Percentiles rank a stretch among this genome's conserved stretches.
phyloP scores from a whole-genome alignment of 2,329 filamentous ascomycete genomes.

The Nemania sp. region DNA sequence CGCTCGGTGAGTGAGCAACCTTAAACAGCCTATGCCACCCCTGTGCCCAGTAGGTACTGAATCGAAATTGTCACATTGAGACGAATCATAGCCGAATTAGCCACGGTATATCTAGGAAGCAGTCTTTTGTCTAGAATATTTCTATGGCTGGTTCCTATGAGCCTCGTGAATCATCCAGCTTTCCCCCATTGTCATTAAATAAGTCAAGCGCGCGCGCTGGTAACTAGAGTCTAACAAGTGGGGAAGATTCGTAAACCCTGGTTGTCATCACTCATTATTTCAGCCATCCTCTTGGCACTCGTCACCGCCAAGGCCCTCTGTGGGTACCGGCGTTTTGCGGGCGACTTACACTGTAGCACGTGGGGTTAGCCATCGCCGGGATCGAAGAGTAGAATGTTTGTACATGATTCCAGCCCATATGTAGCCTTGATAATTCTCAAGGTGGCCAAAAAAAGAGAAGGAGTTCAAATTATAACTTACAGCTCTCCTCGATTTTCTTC shows the following conservation, averaged over 20 bases:
- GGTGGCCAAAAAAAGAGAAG: neutral
- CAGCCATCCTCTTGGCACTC: conserved; percentile 14
- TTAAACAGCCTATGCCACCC: too few relatives aligned
- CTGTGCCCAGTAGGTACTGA: too few relatives aligned
- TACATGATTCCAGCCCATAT: too few relatives aligned
- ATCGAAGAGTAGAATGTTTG: neutral
- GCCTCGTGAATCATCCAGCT: conserved; percentile 13
- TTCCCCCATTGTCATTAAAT: neutral
- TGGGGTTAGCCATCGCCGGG: neutral
- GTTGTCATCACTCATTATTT: conserved; percentile 28
- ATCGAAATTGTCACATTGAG: too few relatives aligned
- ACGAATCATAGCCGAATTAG: too few relatives aligned
- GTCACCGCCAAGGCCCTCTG: neutral
- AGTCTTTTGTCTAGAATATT: conserved; percentile 19
- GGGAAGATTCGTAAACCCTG: conserved; percentile 20
- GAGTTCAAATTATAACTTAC: neutral
- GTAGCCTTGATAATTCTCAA: neutral
- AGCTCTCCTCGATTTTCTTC: conserved; percentile 42
- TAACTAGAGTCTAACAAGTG: conserved; percentile 25
- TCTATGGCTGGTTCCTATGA: conserved; percentile 15
- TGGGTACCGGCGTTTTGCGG: conserved; percentile 18
- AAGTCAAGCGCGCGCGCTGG: conserved; percentile 4
- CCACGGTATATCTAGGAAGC: conserved; percentile 1
- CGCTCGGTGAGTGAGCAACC: too few relatives aligned
- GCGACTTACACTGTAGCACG: conserved; percentile 33